phyloP scores from a whole-genome alignment of 2,329 filamentous ascomycete species.

The Emergomyces orientalis region DNA sequence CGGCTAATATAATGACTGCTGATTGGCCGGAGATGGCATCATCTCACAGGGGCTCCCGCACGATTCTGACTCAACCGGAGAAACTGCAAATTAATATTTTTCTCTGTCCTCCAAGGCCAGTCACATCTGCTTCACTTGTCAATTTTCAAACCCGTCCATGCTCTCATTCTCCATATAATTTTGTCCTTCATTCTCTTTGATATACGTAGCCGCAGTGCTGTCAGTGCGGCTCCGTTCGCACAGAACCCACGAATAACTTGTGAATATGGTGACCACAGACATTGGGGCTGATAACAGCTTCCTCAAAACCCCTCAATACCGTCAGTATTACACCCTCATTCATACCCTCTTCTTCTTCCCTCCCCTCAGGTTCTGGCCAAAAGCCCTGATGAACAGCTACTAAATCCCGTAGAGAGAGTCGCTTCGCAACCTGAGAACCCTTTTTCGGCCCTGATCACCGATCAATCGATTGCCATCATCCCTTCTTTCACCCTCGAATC shows the following conservation, averaged over 20 bases:
- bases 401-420: conserved; percentile 49
- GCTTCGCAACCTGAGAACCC: conserved; percentile 77
- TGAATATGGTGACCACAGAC: conserved; percentile 11
- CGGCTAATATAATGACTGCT: background rate
- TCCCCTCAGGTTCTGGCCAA: conserved; percentile 7
- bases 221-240: background rate
- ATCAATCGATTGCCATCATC: conserved; percentile 78
- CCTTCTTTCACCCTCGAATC: conserved; percentile 90
- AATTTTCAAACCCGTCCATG: background rate
- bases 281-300: conserved; percentile 12
- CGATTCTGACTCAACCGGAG: background rate
- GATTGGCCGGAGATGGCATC: conserved; percentile 7
- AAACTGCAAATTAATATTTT: too few relatives aligned
- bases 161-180: background rate
- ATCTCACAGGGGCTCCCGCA: too few relatives aligned
- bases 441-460: conserved; percentile 73
- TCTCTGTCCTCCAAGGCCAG: too few relatives aligned
- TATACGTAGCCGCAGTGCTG: background rate
- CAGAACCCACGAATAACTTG: background rate
- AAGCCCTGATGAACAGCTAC: conserved; percentile 30
- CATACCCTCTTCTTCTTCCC: conserved; percentile 1
- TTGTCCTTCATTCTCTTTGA: background rate
- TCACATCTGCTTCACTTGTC: background rate
- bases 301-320: conserved; percentile 21
- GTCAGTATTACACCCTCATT: conserved; percentile 28